Evolutionary conservation across 345 rosid genomes (phyloP).

Genomic region (Gynandropsis gynandra): DNA sequence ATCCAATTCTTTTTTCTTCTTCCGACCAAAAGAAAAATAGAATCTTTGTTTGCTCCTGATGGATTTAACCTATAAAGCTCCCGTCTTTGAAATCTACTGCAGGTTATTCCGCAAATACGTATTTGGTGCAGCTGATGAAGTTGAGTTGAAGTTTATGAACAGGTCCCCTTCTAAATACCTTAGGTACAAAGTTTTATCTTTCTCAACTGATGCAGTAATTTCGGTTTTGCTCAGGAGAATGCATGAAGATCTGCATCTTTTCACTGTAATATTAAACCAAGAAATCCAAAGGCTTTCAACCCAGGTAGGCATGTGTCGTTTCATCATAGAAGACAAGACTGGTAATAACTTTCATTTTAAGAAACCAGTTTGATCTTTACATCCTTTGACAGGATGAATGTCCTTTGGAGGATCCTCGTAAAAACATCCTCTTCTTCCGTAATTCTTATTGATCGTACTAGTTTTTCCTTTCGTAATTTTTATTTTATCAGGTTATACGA

Average conservation of each 20-base stretch:
- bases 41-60: constrained; percentile 12
- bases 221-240: constrained; percentile 37
- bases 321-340: background rate
- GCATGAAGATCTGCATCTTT: constrained; percentile 45
- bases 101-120: constrained; percentile 50
- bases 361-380: too few relatives aligned
- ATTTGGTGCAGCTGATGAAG: constrained; percentile 63
- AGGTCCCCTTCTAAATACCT: constrained; percentile 29
- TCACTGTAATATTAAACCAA: constrained; percentile 51
- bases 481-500: constrained; percentile 49
- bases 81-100: constrained; percentile 6
- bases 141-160: constrained; percentile 67
- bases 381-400: too few relatives aligned
- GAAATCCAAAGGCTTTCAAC: constrained; percentile 57
- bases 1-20: constrained; percentile 2
- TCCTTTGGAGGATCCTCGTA: too few relatives aligned
- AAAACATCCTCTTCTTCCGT: too few relatives aligned
- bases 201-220: background rate
- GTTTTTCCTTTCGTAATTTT: too few relatives aligned
- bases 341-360: background rate
- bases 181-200: background rate
- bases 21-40: background rate
- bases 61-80: background rate
- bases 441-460: too few relatives aligned
- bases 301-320: constrained; percentile 32